phyloP scores from a whole-genome alignment of 73 alveolate species.

The Paramecium primaurelia region DNA sequence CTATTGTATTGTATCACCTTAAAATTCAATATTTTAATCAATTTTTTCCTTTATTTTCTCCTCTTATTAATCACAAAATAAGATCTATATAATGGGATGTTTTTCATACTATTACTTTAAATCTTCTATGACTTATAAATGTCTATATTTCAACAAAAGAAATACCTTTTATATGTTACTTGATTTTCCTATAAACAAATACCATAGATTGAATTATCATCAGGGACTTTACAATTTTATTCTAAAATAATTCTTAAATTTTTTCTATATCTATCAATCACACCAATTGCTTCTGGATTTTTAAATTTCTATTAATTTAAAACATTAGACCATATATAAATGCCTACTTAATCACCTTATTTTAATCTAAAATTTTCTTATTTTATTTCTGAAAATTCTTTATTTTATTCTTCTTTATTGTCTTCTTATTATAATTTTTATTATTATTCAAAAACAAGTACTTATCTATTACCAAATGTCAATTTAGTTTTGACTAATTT shows the following conservation, averaged over 20 bases:
- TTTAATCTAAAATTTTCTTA: background rate
- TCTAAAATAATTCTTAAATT: slow-evolving; percentile 4
- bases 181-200: background rate
- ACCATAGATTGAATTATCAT: background rate
- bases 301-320: background rate
- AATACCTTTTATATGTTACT: background rate
- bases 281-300: background rate
- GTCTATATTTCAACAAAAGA: background rate
- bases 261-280: slow-evolving; percentile 1
- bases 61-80: background rate
- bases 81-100: background rate
- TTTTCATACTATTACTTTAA: background rate
- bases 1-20: background rate
- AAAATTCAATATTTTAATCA: background rate
- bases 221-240: background rate
- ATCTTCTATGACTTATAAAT: background rate
- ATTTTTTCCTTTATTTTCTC: background rate
- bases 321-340: background rate
- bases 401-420: background rate
- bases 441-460: background rate
- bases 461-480: background rate
- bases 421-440: background rate
- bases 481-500: background rate
- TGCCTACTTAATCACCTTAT: slow-evolving; percentile 29
- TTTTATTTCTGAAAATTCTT: background rate